Base-by-base conservation (phyloP, 805 yeast genomes). In the Sugiyamaella valdiviana region DNA sequence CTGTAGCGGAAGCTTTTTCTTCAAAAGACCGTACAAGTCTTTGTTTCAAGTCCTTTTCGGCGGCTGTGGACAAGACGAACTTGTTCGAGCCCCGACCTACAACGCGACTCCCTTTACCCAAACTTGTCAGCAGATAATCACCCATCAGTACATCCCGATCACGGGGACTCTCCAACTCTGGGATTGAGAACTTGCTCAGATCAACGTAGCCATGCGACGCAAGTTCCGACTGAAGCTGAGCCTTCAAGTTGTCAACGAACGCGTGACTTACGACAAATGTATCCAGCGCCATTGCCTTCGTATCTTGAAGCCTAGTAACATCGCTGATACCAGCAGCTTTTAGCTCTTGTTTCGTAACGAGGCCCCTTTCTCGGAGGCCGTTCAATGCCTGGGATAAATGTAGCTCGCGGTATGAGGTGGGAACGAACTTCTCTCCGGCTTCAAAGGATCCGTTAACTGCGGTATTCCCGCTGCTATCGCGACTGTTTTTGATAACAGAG, bases 141-240 rank as follows among this genome's bases (percentile, higher is more conserved):
- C 14, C n/a, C 6, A 41, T 16, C 19, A 44, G 41, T 19, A 10
- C 19, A 16, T 36, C n/a, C 7, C 17, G 22, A 15, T 32, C 35
- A 16, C 10, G 17, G 32, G 17, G 22, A 36, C 16, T 14, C 16
- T 15, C 36, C 20, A 29, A 10, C 17, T 29, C 42, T 37, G 14
- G 23, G n/a, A 21, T n/a, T 9, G 17, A 21, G 32, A 36, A 41
- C 12, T 37, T 44, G 39, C 9, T 23, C 19, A 24, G 12, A 20
- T 54, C 45, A 1, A 39, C 45, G 39, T 52, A 54, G 7, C 49
- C 49, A 2, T 41, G 15, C 3, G 24, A 19, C 1, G n/a, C 39
- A 16, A 49, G 20, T 36, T 36, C 22, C 23, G 15, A 10, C 14
- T 24, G 14, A 7, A 38, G 29, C 17, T 14, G 22, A 15, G 12